Percentiles rank a stretch among this genome's conserved stretches.
These are phyloP conservation scores for Cylindrotheca fusiformis DNA, from an alignment of 108 stramenopile genomes.

Conservation along the genomic window DNA sequence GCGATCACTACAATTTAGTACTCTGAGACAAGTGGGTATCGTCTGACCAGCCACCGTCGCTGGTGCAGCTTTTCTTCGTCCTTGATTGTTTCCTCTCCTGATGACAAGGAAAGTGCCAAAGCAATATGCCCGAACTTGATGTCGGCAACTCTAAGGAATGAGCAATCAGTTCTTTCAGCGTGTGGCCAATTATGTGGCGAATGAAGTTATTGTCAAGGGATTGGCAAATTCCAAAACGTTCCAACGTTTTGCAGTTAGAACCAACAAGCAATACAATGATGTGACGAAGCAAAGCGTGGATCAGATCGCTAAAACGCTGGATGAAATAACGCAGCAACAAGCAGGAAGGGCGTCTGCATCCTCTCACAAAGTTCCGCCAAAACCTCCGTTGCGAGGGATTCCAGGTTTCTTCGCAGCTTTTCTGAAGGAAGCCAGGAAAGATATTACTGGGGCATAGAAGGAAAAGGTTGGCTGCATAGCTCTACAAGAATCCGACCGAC, in stretches of 20 bases:
- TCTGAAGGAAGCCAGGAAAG: conserved; percentile 67
- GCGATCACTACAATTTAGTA: too few relatives aligned
- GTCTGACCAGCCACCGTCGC: too few relatives aligned
- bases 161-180: conserved; percentile 68
- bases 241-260: conserved; percentile 78
- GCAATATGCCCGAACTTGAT: too few relatives aligned
- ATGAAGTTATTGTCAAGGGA: conserved; percentile 84
- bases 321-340: conserved; percentile 55
- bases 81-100: too few relatives aligned
- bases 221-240: conserved; percentile 81
- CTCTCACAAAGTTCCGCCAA: conserved; percentile 34
- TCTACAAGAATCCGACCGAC: too few relatives aligned
- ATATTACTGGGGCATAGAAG: conserved; percentile 43
- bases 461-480: too few relatives aligned
- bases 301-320: conserved; percentile 51
- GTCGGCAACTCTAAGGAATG: too few relatives aligned
- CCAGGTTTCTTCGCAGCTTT: conserved; percentile 78
- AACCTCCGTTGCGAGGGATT: conserved; percentile 61
- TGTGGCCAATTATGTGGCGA: conserved; percentile 76
- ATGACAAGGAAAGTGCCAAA: too few relatives aligned
- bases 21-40: too few relatives aligned
- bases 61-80: too few relatives aligned
- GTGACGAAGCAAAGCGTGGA: conserved; percentile 69
- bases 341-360: conserved; percentile 12
- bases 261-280: conserved; percentile 60